Base-by-base conservation (phyloP, 345 rosid genomes). In the Hibiscus tridactylites region DNA sequence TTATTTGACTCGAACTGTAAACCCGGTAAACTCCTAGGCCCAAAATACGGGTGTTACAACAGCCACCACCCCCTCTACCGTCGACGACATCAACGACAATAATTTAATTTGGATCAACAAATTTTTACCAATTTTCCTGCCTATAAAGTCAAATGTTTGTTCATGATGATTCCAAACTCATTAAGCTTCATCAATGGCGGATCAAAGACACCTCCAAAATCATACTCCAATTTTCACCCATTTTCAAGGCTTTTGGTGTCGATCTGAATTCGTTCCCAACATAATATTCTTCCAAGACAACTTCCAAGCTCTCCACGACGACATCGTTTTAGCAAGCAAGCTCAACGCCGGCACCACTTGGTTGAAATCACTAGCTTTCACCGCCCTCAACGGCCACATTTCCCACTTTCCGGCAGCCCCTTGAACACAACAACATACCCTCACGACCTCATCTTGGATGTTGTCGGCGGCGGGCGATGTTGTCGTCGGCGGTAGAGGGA, bases 181-280 rank as follows among this genome's bases (percentile, higher is more conserved):
- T 24, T 6, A 24, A 57, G 16, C 33, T 10, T 57, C 61, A 1
- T 57, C 15, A 21, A 24, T 57, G 61, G 61, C 13, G 4, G 61
- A 57, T 3, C 13, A 57, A 24, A 1, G 3, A 7, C 0, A 4
- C 24, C 24, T 6, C 61, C 31, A 9, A 21, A 49, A 65, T 2
- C 3, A 9, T 5, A 29, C 52, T 6, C 56, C 29, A 9, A 9
- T 19, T 8, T 26, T 24, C 1, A 24, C 11, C 16, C 31, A 57
- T 8, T 56, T 52, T 65, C 74, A 76, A 63, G 58, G 37, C 4
- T 71, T 53, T 15, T 71, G 71, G 78, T 54, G 12, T 47, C 24
- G 8, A 9, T 1, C 53, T 3, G 2, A 29, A 1, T 9, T 6
- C 24, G 5, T 70, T 19, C 56, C 12, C 17, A 13, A 26, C 2